Evolutionary conservation across 768 basidiomycete genomes (phyloP).

Genomic region (Gautieria morchelliformis): DNA sequence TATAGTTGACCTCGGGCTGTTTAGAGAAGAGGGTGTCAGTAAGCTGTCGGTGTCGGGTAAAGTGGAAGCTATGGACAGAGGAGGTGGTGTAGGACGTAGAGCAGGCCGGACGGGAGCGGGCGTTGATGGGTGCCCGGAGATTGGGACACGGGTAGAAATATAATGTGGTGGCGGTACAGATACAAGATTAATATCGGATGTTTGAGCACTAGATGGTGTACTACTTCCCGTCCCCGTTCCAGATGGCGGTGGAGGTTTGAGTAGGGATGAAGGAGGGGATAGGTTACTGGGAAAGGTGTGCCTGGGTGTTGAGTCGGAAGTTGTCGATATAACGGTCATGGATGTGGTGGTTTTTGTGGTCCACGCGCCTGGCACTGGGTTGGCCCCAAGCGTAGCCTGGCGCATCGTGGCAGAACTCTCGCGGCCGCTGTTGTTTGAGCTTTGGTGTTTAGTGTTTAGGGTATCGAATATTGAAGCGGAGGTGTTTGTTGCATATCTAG

Average conservation of each 20-base stretch:
- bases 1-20: conserved; percentile 25
- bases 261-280: not conserved
- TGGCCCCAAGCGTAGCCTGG: not conserved
- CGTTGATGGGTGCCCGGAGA: conserved; percentile 22
- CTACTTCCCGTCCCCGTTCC: conserved; percentile 3
- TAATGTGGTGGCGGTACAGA: not conserved
- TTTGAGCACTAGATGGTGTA: conserved; percentile 8
- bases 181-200: not conserved
- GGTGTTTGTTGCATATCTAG: not conserved
- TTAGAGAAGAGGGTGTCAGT: conserved; percentile 55
- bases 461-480: conserved; percentile 2
- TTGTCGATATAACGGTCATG: not conserved
- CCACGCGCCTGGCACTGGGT: conserved; percentile 1
- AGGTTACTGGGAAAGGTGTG: not conserved
- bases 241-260: not conserved
- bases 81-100: conserved; percentile 18
- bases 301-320: not conserved
- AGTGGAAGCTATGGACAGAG: conserved; percentile 36
- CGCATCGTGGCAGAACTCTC: not conserved
- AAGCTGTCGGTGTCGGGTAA: conserved; percentile 33
- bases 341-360: conserved; percentile 1
- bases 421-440: not conserved
- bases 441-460: not conserved
- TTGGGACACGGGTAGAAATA: conserved; percentile 21
- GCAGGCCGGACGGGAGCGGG: conserved; percentile 21